Conservation (phyloP, 306 rosid species). For the Lathyrus aphaca region DNA sequence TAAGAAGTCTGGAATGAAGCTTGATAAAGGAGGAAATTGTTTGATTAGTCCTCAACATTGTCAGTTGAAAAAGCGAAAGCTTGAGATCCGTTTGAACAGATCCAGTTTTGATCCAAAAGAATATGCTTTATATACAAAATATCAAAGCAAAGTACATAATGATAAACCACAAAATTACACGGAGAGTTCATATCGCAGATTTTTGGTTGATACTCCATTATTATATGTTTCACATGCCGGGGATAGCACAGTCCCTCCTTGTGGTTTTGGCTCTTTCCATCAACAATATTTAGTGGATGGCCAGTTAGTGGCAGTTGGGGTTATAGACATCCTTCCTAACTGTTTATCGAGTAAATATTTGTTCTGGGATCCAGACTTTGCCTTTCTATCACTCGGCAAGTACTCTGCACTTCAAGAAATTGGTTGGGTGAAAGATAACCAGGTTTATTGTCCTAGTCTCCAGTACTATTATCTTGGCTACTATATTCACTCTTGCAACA, state of each 20-base stretch:
- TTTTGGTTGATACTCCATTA: conserved; percentile 88
- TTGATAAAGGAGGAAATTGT: conserved; percentile 45
- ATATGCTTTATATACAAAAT: conserved; percentile 65
- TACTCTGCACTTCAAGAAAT: conserved; percentile 92
- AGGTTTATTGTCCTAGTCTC: conserved; percentile 70
- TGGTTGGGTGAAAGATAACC: conserved; percentile 88
- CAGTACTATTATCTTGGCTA: conserved; percentile 94
- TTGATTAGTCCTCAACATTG: conserved; percentile 41
- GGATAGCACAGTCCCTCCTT: conserved; percentile 78
- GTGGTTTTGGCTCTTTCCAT: conserved; percentile 98
- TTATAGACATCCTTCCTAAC: conserved; percentile 88
- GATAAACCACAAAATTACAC: conserved; percentile 70
- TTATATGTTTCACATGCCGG: conserved; percentile 62
- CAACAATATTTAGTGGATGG: conserved; percentile 89
- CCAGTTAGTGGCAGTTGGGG: conserved; percentile 91
- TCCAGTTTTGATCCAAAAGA: conserved; percentile 87
- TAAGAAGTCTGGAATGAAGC: conserved; percentile 44
- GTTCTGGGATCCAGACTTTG: conserved; percentile 98
- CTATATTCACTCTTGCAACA: conserved; percentile 86
- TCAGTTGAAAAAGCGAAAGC: conserved; percentile 55
- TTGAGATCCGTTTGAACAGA: conserved; percentile 74
- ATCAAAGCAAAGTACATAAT: conserved; percentile 81
- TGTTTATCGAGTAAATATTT: conserved; percentile 94
- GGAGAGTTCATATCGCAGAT: conserved; percentile 68
- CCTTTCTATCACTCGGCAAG: conserved; percentile 91